A percentile compares a stretch with the other conserved stretches of the same genome.
Conservation (phyloP, 163 green algal species). For the Scenedesmus sp. region DNA sequence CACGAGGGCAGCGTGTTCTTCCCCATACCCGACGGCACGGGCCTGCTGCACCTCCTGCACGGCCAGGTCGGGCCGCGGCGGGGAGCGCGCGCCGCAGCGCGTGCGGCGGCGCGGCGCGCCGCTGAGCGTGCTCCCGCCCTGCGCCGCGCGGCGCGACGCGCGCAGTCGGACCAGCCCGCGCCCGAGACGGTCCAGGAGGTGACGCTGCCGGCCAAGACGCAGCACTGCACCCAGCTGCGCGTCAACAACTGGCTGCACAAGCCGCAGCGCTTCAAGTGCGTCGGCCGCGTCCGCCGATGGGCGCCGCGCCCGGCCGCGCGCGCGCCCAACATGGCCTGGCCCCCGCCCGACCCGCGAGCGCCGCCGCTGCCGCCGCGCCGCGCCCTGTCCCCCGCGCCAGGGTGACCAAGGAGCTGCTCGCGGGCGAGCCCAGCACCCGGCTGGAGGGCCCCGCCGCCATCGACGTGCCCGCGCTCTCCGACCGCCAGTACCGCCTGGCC, state of each 20-base stretch:
- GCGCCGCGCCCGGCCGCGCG: too few relatives aligned
- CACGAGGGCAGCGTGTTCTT: constrained; percentile 85
- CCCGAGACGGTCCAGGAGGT: constrained; percentile 61
- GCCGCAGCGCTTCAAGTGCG: constrained; percentile 79
- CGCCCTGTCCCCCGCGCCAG: not conserved
- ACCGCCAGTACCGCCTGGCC: constrained; percentile 75
- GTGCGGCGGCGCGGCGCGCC: not conserved
- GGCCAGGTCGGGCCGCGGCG: constrained; percentile 42
- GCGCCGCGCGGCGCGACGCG: not conserved
- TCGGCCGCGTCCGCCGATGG: too few relatives aligned
- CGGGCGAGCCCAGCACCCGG: constrained; percentile 51
- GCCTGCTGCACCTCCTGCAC: constrained; percentile 70
- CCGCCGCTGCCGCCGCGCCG: not conserved
- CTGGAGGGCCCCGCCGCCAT: constrained; percentile 66
- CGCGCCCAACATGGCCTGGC: too few relatives aligned
- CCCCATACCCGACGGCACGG: constrained; percentile 82
- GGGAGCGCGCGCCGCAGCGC: not conserved
- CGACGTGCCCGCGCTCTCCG: constrained; percentile 69
- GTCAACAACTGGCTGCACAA: constrained; percentile 83
- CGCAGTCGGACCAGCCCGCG: constrained; percentile 47
- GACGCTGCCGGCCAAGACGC: constrained; percentile 64
- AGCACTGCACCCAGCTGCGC: constrained; percentile 63
- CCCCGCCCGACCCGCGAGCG: too few relatives aligned
- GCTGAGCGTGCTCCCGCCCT: not conserved
- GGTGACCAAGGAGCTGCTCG: constrained; percentile 54